A percentile compares a stretch with the other conserved stretches of the same genome.
Conservation (phyloP, 2,329 filamentous ascomycete species). For the Exophiala dermatitidis region DNA sequence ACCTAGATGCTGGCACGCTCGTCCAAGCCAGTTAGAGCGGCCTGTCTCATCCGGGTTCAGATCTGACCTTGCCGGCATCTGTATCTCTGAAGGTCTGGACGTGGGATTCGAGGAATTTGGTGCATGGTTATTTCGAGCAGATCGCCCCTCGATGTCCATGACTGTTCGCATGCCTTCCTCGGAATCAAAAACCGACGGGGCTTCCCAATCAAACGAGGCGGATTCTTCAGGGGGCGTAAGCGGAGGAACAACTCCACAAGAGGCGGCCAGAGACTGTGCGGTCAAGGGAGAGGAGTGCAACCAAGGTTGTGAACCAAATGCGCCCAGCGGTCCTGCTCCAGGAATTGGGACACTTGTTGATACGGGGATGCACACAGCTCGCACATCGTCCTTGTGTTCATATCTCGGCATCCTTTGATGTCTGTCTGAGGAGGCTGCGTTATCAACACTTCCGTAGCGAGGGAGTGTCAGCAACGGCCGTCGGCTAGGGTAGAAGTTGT, state of each 20-base stretch:
- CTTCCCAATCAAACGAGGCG: slow-evolving; percentile 28
- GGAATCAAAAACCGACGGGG: slow-evolving; percentile 4
- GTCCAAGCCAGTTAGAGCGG: slow-evolving; percentile 16
- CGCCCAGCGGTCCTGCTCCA: neutral
- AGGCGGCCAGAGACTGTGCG: slow-evolving; percentile 6
- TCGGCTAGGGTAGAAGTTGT: neutral
- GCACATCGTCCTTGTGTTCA: neutral
- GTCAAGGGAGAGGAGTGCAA: neutral
- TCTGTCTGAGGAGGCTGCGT: neutral
- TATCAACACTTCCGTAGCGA: slow-evolving; percentile 1
- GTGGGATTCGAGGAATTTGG: slow-evolving; percentile 9
- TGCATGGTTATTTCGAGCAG: slow-evolving; percentile 1
- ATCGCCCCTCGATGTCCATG: slow-evolving; percentile 1
- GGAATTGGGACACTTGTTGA: neutral
- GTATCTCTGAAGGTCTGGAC: slow-evolving; percentile 18
- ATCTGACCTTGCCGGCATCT: slow-evolving; percentile 13
- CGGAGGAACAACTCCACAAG: slow-evolving; percentile 17
- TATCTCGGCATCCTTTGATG: neutral
- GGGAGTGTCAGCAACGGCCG: slow-evolving; percentile 1
- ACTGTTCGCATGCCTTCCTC: slow-evolving; percentile 7
- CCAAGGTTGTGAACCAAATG: slow-evolving; percentile 11
- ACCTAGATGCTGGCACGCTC: slow-evolving; percentile 19
- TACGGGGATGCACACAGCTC: neutral
- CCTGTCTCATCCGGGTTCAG: slow-evolving; percentile 9
- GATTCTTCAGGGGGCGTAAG: slow-evolving; percentile 27